These are phyloP conservation scores for Penicillium simplicissimum DNA, from an alignment of 495 filamentous ascomycete species.

Conservation along the genomic window DNA sequence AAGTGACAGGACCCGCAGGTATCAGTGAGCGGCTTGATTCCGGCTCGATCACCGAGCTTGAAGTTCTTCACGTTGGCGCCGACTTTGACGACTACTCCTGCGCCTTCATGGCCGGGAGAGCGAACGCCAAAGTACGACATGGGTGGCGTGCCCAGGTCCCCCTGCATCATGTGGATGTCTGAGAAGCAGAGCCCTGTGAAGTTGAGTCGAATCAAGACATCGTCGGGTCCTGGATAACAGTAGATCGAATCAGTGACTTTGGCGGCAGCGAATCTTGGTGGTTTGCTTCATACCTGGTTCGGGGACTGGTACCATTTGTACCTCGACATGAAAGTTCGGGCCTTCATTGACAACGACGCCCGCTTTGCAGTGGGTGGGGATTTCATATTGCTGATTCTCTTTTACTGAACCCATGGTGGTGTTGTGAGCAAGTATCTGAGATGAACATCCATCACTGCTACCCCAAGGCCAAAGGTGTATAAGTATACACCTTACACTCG, in stretches of 20 bases:
- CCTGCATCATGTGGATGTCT: constrained; percentile 51
- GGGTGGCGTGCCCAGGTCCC: constrained; percentile 44
- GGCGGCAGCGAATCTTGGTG: background rate
- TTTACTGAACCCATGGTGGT: constrained; percentile 7
- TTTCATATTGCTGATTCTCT: constrained; percentile 26
- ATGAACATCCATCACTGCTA: background rate
- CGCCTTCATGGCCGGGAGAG: constrained; percentile 58
- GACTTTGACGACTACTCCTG: constrained; percentile 55
- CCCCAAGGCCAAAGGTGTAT: background rate
- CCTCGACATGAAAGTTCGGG: constrained; percentile 51
- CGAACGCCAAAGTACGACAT: constrained; percentile 50
- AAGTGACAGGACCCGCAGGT: constrained; percentile 52
- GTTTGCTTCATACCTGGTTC: constrained; percentile 42
- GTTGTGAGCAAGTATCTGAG: background rate
- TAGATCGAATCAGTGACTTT: too few relatives aligned
- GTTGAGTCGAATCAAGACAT: constrained; percentile 50
- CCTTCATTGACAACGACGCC: constrained; percentile 57
- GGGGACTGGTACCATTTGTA: constrained; percentile 54
- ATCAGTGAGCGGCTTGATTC: constrained; percentile 56
- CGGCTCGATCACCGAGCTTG: constrained; percentile 59
- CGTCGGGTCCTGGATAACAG: constrained; percentile 39
- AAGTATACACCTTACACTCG: background rate
- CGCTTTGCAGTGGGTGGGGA: constrained; percentile 55
- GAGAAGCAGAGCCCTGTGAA: constrained; percentile 50
- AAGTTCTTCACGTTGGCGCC: constrained; percentile 54